phyloP scores from a whole-genome alignment of 75 land plant species.

The Sequoiadendron giganteum region DNA sequence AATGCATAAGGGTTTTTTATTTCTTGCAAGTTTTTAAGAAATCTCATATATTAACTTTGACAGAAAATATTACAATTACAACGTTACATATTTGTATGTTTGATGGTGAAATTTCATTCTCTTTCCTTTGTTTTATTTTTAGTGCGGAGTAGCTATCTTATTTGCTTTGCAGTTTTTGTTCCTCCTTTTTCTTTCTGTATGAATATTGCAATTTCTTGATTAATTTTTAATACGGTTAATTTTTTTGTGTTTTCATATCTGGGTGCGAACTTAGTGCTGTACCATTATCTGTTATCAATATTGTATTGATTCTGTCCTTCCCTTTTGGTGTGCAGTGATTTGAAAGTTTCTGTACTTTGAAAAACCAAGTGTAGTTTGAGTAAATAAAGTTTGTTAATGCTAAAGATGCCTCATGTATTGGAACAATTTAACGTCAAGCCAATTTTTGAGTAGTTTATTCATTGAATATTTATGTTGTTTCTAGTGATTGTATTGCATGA shows the following conservation, averaged over 20 bases:
- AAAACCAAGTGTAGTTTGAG: no score
- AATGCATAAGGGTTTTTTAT: not conserved
- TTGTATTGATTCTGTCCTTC: not conserved
- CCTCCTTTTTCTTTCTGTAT: not conserved
- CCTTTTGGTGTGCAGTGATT: not conserved
- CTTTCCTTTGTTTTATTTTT: not conserved
- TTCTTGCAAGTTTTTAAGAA: not conserved
- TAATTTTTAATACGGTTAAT: slow-evolving; percentile 13
- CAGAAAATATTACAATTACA: not conserved
- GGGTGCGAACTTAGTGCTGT: not conserved
- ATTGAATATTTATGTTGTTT: not conserved
- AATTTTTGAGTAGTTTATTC: not conserved
- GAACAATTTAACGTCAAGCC: not conserved
- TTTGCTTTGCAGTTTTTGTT: not conserved
- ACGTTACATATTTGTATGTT: not conserved
- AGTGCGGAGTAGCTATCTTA: not conserved
- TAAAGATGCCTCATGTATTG: not conserved
- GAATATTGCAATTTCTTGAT: not conserved
- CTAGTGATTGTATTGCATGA: not conserved
- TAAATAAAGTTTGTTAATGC: not conserved
- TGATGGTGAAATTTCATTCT: not conserved
- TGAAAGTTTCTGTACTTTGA: not conserved
- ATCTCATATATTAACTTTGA: not conserved
- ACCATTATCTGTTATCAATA: not conserved
- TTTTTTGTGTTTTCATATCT: not conserved